Percentiles rank a stretch among this genome's conserved stretches.
These are phyloP conservation scores for Lentinus polychrous DNA, from an alignment of 1,284 basidiomycete genomes.

Conservation along the genomic window DNA sequence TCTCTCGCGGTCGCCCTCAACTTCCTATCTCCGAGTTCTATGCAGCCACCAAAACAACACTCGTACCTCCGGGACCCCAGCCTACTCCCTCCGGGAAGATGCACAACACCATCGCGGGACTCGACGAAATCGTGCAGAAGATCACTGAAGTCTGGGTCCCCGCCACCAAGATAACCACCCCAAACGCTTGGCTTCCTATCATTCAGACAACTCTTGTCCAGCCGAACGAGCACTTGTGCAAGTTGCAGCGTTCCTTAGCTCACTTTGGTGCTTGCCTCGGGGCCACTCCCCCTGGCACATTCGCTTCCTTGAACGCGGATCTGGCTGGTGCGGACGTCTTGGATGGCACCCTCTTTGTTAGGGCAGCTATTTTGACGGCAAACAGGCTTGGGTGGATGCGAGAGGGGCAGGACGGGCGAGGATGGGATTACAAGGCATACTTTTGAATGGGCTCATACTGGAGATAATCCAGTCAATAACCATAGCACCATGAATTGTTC, in stretches of 20 bases:
- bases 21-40: slow-evolving; percentile 33
- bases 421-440: slow-evolving; percentile 18
- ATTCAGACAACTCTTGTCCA: slow-evolving; percentile 41
- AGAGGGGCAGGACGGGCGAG: slow-evolving; percentile 32
- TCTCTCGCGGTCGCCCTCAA: slow-evolving; percentile 31
- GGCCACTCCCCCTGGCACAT: slow-evolving; percentile 28
- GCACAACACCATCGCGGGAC: no score
- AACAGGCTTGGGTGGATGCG: slow-evolving; percentile 44
- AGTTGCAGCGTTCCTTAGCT: slow-evolving; percentile 49
- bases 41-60: slow-evolving; percentile 17
- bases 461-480: no score
- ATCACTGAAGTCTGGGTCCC: not conserved
- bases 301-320: slow-evolving; percentile 26
- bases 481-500: no score
- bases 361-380: slow-evolving; percentile 43
- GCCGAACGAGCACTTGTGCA: slow-evolving; percentile 58
- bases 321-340: slow-evolving; percentile 38
- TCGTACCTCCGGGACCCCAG: slow-evolving; percentile 24
- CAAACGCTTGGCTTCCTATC: slow-evolving; percentile 52
- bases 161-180: slow-evolving; percentile 16
- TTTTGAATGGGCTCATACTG: no score
- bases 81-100: not conserved
- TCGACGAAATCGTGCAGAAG: not conserved
- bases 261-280: slow-evolving; percentile 49
- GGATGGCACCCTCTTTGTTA: slow-evolving; percentile 55